Percentiles rank a stretch among this genome's conserved stretches.
phyloP scores from a whole-genome alignment of 2,329 filamentous ascomycete genomes.

The Venturia effusa region DNA sequence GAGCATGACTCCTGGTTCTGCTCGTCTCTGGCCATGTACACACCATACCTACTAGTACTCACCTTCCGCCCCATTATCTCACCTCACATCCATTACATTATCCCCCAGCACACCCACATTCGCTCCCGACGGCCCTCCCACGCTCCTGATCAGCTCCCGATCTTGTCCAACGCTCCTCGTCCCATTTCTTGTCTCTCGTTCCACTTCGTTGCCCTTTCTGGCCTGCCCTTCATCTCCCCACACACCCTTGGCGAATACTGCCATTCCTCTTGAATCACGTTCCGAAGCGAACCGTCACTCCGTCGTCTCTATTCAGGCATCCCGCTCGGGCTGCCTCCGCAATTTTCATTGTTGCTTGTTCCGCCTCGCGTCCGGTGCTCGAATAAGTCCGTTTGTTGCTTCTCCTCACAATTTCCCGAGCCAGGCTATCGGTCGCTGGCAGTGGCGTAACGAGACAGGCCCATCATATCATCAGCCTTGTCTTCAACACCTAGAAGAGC shows the following conservation, averaged over 20 bases:
- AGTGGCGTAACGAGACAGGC: conserved; percentile 3
- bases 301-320: neutral
- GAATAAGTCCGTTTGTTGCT: neutral
- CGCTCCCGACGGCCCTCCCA: neutral
- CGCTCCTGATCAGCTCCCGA: neutral
- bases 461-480: neutral
- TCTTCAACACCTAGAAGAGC: neutral
- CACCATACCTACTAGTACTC: too few species aligned
- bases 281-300: neutral
- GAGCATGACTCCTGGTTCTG: neutral
- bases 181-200: neutral
- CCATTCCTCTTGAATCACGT: neutral
- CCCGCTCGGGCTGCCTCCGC: conserved; percentile 2
- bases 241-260: neutral
- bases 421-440: neutral
- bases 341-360: neutral
- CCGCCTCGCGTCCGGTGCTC: neutral
- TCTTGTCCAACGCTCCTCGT: neutral
- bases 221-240: conserved; percentile 1
- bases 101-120: neutral
- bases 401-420: neutral
- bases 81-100: neutral
- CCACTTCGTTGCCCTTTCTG: conserved; percentile 3
- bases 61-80: neutral
- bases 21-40: neutral